A percentile compares a stretch with the other conserved stretches of the same genome.
These are phyloP conservation scores for Ceratocystis cacaofunesta DNA, from an alignment of 2,329 filamentous ascomycete genomes.

Conservation along the genomic window DNA sequence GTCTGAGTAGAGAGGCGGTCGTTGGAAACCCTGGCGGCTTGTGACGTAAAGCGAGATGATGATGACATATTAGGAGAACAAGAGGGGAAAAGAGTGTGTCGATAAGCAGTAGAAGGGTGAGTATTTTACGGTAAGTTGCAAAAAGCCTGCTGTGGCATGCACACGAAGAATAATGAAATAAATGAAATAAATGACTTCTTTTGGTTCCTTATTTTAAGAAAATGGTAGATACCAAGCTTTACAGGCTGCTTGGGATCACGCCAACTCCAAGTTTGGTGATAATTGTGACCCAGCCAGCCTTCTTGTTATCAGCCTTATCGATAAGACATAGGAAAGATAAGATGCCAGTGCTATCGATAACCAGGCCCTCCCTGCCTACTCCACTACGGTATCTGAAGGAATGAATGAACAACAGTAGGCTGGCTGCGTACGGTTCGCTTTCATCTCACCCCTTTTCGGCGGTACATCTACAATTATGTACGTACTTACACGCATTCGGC, in stretches of 20 bases:
- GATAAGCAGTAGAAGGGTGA: not conserved
- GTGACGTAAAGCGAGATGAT: slow-evolving; percentile 3
- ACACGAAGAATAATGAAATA: not conserved
- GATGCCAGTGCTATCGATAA: not conserved
- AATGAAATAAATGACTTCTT: not conserved
- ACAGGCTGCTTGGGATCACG: not conserved
- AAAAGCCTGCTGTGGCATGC: no score
- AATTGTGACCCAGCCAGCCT: not conserved
- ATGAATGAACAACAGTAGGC: no score
- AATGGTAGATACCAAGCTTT: no score
- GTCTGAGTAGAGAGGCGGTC: slow-evolving; percentile 74
- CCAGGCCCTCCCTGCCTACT: no score
- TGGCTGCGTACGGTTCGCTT: not conserved
- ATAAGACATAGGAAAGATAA: not conserved
- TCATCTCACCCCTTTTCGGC: not conserved
- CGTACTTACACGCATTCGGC: not conserved
- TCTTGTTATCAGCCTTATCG: not conserved
- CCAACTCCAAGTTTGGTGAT: not conserved
- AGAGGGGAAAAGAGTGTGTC: not conserved
- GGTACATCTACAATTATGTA: not conserved
- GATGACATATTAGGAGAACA: slow-evolving; percentile 4
- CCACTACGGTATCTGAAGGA: no score
- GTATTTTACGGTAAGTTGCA: no score
- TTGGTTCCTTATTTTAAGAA: no score
- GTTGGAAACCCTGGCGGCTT: slow-evolving; percentile 36